Evolutionary conservation across 2,329 filamentous ascomycete genomes (phyloP), one percentile per base, ranked within the genome.

Genomic region (Pseudogymnoascus sp.): DNA sequence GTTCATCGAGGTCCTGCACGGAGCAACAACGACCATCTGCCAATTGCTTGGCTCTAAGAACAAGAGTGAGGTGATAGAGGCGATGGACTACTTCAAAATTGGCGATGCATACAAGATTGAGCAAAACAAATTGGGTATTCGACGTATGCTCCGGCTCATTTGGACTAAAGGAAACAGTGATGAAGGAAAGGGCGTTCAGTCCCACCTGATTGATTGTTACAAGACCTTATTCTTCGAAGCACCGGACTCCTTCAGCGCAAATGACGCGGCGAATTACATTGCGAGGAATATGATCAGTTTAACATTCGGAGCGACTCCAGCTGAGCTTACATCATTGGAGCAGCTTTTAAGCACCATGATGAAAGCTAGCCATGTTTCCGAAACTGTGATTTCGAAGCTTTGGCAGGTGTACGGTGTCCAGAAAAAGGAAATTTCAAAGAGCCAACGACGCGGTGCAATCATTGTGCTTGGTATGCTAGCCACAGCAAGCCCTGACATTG

Each of bases 81-180:
- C 95, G 14, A 99, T 99, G 86, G 94, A 99, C 72, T 99, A 95
- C 75, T 96, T 99, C 67, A 91, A 95, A 67, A 85, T 96, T 47
- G 88, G 94, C 47, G 92, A 99, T 72, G 93, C 92, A 5, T 97
- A 97, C 80, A 94, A 95, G 73, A 88, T 99, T 62, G 90, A 97
- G 73, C 90, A 94, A 67, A 91, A 95, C 70, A 92, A 96, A 73
- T 77, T 88, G 38, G 94, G 95, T 62, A 97, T 99, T 70, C 85
- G 93, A 62, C 88, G 91, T 62, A 99, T 99, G 94, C 81, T 99
- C 65, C 87, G 93, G 60, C 80, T 99, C 18, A 99, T 99, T 73
- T 99, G 94, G 94, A 99, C 94, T 65, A 99, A 99, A 76, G 93
- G 94, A 67, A 99, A 97, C 75, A 97, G 91, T 69, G 94, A 99